Evolutionary conservation across 768 basidiomycete species (phyloP).

Genomic region (Trametes meyenii): DNA sequence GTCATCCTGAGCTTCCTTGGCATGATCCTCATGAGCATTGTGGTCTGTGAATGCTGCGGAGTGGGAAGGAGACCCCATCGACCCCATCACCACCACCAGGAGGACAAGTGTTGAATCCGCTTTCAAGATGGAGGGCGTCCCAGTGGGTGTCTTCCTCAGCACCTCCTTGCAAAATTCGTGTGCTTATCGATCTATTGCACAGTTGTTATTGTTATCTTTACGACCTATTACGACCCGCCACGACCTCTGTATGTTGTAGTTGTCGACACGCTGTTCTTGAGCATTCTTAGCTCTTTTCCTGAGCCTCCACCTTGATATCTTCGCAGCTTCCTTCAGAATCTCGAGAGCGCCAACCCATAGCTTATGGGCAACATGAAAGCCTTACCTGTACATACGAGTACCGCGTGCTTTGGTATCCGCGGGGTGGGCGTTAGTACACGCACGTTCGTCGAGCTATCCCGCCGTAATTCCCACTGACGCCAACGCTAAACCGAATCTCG

Average conservation of each 20-base stretch:
- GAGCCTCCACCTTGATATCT: no score
- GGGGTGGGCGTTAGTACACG: no score
- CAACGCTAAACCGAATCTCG: no score
- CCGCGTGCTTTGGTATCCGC: no score
- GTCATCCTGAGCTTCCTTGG: constrained; percentile 60
- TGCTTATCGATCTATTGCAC: neutral
- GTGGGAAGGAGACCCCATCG: constrained; percentile 37
- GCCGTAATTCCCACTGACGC: no score
- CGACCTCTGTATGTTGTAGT: neutral
- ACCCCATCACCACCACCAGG: constrained; percentile 13
- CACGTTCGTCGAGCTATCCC: no score
- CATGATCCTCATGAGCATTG: constrained; percentile 61
- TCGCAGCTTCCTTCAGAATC: no score
- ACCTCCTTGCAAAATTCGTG: neutral
- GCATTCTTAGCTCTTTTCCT: no score
- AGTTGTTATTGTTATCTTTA: neutral
- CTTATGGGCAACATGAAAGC: no score
- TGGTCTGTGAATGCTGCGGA: constrained; percentile 71
- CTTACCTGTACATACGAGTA: no score
- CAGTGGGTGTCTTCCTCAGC: neutral
- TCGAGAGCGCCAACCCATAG: no score
- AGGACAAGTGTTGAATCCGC: constrained; percentile 5
- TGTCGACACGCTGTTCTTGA: neutral
- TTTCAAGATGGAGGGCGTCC: neutral
- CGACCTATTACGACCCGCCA: neutral